Conservation (phyloP, 2,329 filamentous ascomycete species). For the Septoria linicola region DNA sequence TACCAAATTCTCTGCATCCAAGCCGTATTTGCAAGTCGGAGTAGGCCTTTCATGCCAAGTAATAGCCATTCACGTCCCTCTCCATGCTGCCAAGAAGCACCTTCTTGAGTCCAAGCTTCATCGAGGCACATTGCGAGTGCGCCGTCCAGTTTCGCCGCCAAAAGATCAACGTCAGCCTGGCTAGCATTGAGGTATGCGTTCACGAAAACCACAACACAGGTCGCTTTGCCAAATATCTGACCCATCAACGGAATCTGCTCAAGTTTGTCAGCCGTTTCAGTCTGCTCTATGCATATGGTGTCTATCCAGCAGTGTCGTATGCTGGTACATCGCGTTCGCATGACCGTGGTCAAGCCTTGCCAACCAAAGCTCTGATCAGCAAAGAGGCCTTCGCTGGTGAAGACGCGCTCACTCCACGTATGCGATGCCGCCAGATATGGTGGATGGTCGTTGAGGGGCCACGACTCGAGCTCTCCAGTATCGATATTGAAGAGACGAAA, state of each 20-base stretch:
- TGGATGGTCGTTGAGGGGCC: neutral
- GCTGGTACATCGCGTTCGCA: neutral
- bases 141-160: conserved; percentile 2
- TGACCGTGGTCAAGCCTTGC: neutral
- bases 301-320: conserved; percentile 5
- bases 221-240: neutral
- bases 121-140: conserved; percentile 9
- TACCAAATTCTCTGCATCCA: conserved; percentile 3
- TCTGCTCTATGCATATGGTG: conserved; percentile 8
- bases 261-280: neutral
- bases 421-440: conserved; percentile 2
- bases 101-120: conserved; percentile 7
- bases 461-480: conserved; percentile 2
- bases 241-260: conserved; percentile 9
- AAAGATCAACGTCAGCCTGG: neutral
- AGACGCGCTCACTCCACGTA: conserved; percentile 6
- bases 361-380: too few species aligned
- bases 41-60: neutral
- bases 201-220: conserved; percentile 6
- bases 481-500: neutral
- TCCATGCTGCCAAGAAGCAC: conserved; percentile 2
- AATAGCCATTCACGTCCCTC: conserved; percentile 1
- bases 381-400: conserved; percentile 3
- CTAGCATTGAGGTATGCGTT: neutral
- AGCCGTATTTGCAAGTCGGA: neutral